phyloP scores from a whole-genome alignment of 1,284 basidiomycete genomes.

The Phellopilus nigrolimitatus region DNA sequence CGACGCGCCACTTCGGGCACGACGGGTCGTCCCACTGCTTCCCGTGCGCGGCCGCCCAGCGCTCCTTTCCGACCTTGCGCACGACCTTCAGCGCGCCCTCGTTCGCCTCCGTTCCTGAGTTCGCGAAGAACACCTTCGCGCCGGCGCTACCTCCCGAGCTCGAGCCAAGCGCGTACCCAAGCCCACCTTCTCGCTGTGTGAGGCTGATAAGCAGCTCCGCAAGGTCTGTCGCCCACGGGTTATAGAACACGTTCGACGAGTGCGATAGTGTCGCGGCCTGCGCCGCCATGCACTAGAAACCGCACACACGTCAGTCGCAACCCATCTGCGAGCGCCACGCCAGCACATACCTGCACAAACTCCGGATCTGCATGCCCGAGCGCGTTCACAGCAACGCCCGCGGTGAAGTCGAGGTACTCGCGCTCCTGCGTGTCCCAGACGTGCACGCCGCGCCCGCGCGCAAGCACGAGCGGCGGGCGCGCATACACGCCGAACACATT shows the following conservation, averaged over 20 bases:
- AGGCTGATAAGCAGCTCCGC: slow-evolving; percentile 73
- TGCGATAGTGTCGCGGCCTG: slow-evolving; percentile 83
- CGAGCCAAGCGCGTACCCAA: slow-evolving; percentile 48
- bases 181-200: slow-evolving; percentile 74
- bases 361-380: slow-evolving; percentile 84
- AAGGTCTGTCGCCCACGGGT: slow-evolving; percentile 82
- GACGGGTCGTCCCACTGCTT: slow-evolving; percentile 47
- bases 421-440: slow-evolving; percentile 80
- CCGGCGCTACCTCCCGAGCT: slow-evolving; percentile 32
- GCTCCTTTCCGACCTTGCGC: slow-evolving; percentile 83
- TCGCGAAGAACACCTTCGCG: slow-evolving; percentile 89
- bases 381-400: slow-evolving; percentile 98
- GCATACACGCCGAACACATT: slow-evolving; percentile 80
- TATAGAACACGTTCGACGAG: slow-evolving; percentile 90
- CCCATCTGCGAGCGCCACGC: background rate
- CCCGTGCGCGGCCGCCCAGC: slow-evolving; percentile 49
- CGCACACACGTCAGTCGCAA: slow-evolving; percentile 9
- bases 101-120: slow-evolving; percentile 94
- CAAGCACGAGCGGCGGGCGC: slow-evolving; percentile 73
- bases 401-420: slow-evolving; percentile 91
- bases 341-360: slow-evolving; percentile 52
- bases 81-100: slow-evolving; percentile 97
- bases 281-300: slow-evolving; percentile 56
- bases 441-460: slow-evolving; percentile 75
- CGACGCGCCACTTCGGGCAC: slow-evolving; percentile 75